Evolutionary conservation across 2,329 filamentous ascomycete species (phyloP).

Genomic region (Zymoseptoria pseudotritici): DNA sequence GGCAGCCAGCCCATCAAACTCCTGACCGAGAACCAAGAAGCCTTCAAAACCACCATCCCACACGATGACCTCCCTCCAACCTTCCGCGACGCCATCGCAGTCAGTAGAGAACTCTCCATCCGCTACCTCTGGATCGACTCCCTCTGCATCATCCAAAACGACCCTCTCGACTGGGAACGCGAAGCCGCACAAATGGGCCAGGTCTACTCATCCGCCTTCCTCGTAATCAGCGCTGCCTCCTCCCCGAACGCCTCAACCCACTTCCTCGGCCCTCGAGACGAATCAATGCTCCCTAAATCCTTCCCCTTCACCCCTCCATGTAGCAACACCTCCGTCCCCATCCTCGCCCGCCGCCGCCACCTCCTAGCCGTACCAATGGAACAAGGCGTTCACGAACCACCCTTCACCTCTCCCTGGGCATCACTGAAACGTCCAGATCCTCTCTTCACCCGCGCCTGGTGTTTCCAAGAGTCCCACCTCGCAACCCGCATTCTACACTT

Average conservation of each 20-base stretch:
- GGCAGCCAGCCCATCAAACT: not conserved
- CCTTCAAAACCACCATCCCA: not conserved
- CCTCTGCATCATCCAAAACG: conserved; percentile 4
- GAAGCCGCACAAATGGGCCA: conserved; percentile 3
- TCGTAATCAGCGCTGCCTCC: conserved; percentile 1
- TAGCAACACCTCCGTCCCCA: not conserved
- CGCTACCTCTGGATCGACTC: conserved; percentile 7
- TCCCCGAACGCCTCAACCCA: not conserved
- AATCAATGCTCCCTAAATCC: not conserved
- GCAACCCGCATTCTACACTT: conserved; percentile 3
- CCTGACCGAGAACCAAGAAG: not conserved
- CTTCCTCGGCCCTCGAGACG: conserved; percentile 3
- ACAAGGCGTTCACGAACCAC: conserved; percentile 6
- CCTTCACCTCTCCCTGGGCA: conserved; percentile 3
- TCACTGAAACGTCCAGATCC: not conserved
- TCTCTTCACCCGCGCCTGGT: conserved; percentile 6
- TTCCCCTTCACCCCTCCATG: not conserved
- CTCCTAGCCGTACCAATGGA: conserved; percentile 3
- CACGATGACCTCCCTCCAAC: not conserved
- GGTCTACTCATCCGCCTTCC: not conserved
- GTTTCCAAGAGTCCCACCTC: conserved; percentile 7
- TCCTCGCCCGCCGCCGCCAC: not conserved
- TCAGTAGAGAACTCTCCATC: conserved; percentile 1
- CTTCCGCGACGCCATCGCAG: conserved; percentile 1
- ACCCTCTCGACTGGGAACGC: conserved; percentile 4